These are phyloP conservation scores for Silene latifolia DNA, from an alignment of 148 eudicot genomes.

Conservation along the genomic window DNA sequence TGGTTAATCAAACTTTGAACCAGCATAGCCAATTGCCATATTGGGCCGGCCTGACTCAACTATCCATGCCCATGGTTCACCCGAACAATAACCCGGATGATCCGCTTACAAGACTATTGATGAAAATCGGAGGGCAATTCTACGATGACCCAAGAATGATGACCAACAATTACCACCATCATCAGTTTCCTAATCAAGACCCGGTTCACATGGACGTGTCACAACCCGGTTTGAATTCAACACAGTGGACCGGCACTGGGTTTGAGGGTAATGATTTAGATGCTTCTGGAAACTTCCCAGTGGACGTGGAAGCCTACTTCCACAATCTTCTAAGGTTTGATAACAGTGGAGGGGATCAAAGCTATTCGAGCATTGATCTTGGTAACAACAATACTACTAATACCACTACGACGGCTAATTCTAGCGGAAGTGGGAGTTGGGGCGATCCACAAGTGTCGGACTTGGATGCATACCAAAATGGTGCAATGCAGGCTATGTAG, in stretches of 20 bases:
- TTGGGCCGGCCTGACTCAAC: conserved; percentile 29
- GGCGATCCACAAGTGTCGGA: conserved; percentile 38
- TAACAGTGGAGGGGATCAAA: conserved; percentile 29
- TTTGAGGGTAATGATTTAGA: conserved; percentile 25
- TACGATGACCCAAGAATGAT: conserved; percentile 24
- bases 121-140: conserved; percentile 27
- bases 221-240: neutral
- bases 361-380: conserved; percentile 26
- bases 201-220: conserved; percentile 25
- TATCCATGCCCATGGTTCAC: conserved; percentile 13
- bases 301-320: conserved; percentile 29
- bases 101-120: conserved; percentile 23
- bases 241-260: conserved; percentile 20
- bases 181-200: conserved; percentile 23
- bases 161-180: conserved; percentile 14
- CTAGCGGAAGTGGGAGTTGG: conserved; percentile 42
- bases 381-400: conserved; percentile 22
- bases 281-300: conserved; percentile 23
- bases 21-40: conserved; percentile 24
- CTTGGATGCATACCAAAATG: conserved; percentile 30
- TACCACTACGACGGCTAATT: conserved; percentile 21
- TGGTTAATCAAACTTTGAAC: conserved; percentile 27
- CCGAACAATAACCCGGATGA: conserved; percentile 20
- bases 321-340: conserved; percentile 22
- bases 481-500: conserved; percentile 23